Percentiles rank a stretch among this genome's conserved stretches.
Conservation (phyloP, 2,329 filamentous ascomycete genomes). For the Dactylellina drechsleri region DNA sequence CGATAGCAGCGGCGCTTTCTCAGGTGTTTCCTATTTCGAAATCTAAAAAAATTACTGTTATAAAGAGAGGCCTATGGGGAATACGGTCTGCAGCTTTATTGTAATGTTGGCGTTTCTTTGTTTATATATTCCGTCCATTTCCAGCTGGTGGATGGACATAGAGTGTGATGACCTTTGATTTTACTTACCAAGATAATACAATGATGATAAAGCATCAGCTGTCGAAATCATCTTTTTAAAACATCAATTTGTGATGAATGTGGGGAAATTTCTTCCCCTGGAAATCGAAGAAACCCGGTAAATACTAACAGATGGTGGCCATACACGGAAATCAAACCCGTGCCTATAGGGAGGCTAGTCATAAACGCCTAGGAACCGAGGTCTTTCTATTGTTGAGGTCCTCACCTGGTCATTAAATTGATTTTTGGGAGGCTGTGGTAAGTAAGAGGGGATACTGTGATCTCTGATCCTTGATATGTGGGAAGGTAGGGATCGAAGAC, state of each 20-base stretch:
- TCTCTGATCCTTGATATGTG: not conserved
- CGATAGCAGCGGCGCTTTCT: conserved; percentile 46
- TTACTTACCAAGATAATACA: conserved; percentile 19
- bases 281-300: conserved; percentile 27
- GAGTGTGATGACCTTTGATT: conserved; percentile 23
- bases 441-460: not conserved
- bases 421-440: not conserved
- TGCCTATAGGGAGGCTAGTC: conserved; percentile 26
- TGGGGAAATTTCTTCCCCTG: conserved; percentile 4
- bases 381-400: conserved; percentile 12
- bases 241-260: not conserved
- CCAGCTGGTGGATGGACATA: conserved; percentile 43
- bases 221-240: not conserved
- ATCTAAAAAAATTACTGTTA: conserved; percentile 40
- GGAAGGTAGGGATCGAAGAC: not conserved
- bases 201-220: conserved; percentile 31
- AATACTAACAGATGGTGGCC: conserved; percentile 38
- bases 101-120: conserved; percentile 54
- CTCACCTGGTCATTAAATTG: conserved; percentile 8
- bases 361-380: conserved; percentile 13
- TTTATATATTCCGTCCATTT: conserved; percentile 32
- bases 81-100: conserved; percentile 53
- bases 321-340: conserved; percentile 50
- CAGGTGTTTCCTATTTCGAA: conserved; percentile 29
- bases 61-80: conserved; percentile 37